Conservation (phyloP, 164 flowering plant genomes). For the Saururus chinensis region DNA sequence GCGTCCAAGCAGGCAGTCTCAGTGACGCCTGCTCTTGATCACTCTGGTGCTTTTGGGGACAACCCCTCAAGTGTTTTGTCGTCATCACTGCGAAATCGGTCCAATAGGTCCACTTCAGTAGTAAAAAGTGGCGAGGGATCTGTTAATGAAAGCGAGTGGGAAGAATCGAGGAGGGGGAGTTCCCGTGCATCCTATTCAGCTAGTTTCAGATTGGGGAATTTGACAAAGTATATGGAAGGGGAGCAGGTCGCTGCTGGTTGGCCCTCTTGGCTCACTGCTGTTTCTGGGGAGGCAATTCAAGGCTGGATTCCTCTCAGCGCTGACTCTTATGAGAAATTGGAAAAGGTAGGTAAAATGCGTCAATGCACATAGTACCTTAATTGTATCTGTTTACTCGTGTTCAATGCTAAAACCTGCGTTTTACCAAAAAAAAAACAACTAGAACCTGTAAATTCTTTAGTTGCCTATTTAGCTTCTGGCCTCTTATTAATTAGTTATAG, state of each 20-base stretch:
- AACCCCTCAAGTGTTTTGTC: constrained; percentile 11
- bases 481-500: no score
- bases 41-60: constrained; percentile 16
- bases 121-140: constrained; percentile 3
- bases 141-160: constrained; percentile 5
- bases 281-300: constrained; percentile 68
- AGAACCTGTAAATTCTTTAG: no score
- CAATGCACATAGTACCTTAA: no score
- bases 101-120: constrained; percentile 2
- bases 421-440: no score
- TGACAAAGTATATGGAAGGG: constrained; percentile 37
- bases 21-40: constrained; percentile 31
- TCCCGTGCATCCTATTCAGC: constrained; percentile 21
- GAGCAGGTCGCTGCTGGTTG: constrained; percentile 80
- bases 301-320: constrained; percentile 80
- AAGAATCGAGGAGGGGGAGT: constrained; percentile 22
- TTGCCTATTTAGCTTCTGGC: no score
- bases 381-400: no score
- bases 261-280: constrained; percentile 80
- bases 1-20: constrained; percentile 37
- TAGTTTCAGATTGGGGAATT: constrained; percentile 41
- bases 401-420: no score
- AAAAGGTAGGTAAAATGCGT: constrained; percentile 42
- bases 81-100: constrained; percentile 11
- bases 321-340: constrained; percentile 66